phyloP scores from a whole-genome alignment of 1,284 basidiomycete species.

The Ustilago xerochloae region DNA sequence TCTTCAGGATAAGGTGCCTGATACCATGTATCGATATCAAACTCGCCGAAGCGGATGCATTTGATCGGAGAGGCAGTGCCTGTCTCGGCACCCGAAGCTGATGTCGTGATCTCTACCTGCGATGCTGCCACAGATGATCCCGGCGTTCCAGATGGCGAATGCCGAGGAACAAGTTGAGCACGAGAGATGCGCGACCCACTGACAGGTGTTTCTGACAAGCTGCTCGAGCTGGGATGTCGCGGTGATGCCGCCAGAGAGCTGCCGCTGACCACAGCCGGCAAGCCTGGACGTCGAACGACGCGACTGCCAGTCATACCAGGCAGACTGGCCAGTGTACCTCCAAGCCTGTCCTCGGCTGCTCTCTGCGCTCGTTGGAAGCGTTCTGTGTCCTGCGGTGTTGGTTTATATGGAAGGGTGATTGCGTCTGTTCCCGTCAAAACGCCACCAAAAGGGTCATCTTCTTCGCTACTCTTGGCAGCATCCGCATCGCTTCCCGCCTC shows the following conservation, averaged over 20 bases:
- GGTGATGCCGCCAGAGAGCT: slow-evolving; percentile 24
- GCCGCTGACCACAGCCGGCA: background rate
- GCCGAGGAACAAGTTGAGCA: slow-evolving; percentile 25
- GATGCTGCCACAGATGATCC: slow-evolving; percentile 15
- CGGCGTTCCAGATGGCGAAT: slow-evolving; percentile 24
- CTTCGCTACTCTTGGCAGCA: slow-evolving; percentile 29
- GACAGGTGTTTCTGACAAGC: slow-evolving; percentile 20
- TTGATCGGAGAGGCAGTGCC: slow-evolving; percentile 65
- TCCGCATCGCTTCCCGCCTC: slow-evolving; percentile 27
- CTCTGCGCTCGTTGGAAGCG: slow-evolving; percentile 80
- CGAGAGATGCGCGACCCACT: slow-evolving; percentile 29
- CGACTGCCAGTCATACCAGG: slow-evolving; percentile 32
- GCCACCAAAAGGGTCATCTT: slow-evolving; percentile 79
- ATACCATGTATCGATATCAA: slow-evolving; percentile 97
- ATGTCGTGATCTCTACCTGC: slow-evolving; percentile 37
- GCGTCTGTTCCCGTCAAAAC: slow-evolving; percentile 78
- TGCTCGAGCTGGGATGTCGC: slow-evolving; percentile 6
- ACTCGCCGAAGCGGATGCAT: slow-evolving; percentile 88
- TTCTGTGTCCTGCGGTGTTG: slow-evolving; percentile 78
- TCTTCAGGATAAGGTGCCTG: slow-evolving; percentile 99
- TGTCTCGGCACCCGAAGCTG: slow-evolving; percentile 52
- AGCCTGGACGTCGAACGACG: slow-evolving; percentile 12
- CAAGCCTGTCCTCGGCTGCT: slow-evolving; percentile 76
- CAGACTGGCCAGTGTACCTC: slow-evolving; percentile 50
- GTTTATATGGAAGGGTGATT: slow-evolving; percentile 78